These are phyloP conservation scores for Trametes polyzona DNA, from an alignment of 1,284 basidiomycete species.

Conservation along the genomic window DNA sequence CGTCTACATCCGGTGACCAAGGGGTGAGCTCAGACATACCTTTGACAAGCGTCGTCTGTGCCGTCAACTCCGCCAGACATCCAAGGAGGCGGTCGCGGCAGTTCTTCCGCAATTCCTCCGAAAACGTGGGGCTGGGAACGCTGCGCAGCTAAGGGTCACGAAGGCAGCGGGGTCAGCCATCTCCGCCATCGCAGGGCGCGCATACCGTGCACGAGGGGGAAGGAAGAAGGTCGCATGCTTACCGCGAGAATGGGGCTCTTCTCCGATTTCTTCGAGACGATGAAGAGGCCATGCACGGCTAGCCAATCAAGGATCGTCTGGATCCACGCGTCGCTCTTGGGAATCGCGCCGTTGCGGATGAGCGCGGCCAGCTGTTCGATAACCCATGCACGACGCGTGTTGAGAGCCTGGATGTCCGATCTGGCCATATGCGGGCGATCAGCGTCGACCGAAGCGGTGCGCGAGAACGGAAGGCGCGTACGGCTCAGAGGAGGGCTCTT, in stretches of 20 bases:
- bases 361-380: constrained; percentile 86
- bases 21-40: constrained; percentile 25
- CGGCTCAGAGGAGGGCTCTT: constrained; percentile 47
- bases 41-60: constrained; percentile 56
- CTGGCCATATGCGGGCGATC: constrained; percentile 31
- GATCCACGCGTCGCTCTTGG: constrained; percentile 83
- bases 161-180: constrained; percentile 17
- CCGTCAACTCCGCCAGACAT: constrained; percentile 77
- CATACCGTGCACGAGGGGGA: background rate
- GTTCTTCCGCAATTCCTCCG: constrained; percentile 67
- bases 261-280: constrained; percentile 73
- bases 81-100: constrained; percentile 76
- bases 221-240: constrained; percentile 30
- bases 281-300: constrained; percentile 82
- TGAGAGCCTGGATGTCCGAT: constrained; percentile 49
- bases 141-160: constrained; percentile 54
- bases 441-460: constrained; percentile 9
- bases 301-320: constrained; percentile 82
- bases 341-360: constrained; percentile 80
- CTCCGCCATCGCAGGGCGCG: constrained; percentile 6
- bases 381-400: constrained; percentile 76
- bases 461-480: constrained; percentile 34
- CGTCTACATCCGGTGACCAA: too few relatives aligned
- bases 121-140: constrained; percentile 71
- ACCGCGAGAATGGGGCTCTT: constrained; percentile 68